These are phyloP conservation scores for Yamadazyma membranifaciens DNA, from an alignment of 1,139 yeast species.

Conservation along the genomic window DNA sequence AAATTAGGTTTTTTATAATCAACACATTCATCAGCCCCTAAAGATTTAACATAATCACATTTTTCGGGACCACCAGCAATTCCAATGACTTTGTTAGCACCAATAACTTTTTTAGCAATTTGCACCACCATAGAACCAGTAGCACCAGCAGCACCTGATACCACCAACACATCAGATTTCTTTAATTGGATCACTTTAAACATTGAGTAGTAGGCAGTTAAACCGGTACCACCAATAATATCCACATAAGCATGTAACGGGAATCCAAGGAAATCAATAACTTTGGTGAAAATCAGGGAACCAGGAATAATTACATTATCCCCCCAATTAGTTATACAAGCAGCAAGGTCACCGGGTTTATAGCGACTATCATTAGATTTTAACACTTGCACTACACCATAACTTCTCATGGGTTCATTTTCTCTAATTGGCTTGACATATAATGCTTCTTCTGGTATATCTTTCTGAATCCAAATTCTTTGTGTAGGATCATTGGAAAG, in stretches of 20 bases:
- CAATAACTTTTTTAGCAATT: conserved; percentile 52
- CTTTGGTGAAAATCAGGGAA: conserved; percentile 19
- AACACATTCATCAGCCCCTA: conserved; percentile 55
- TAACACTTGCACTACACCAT: conserved; percentile 49
- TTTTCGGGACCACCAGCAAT: conserved; percentile 65
- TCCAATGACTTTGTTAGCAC: conserved; percentile 59
- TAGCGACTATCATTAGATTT: conserved; percentile 40
- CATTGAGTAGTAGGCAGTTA: conserved; percentile 66
- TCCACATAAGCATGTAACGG: conserved; percentile 28
- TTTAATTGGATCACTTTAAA: conserved; percentile 41
- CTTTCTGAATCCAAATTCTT: conserved; percentile 56
- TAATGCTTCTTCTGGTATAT: conserved; percentile 36
- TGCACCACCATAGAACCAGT: conserved; percentile 65
- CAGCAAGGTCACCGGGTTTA: conserved; percentile 42
- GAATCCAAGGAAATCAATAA: conserved; percentile 23
- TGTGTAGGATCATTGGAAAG: conserved; percentile 69
- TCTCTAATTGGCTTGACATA: conserved; percentile 47
- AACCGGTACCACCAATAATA: conserved; percentile 51
- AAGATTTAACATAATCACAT: conserved; percentile 50
- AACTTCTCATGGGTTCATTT: conserved; percentile 49
- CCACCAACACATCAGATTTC: conserved; percentile 34
- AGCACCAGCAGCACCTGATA: conserved; percentile 71
- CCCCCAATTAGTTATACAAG: conserved; percentile 28
- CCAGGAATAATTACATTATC: conserved; percentile 26
- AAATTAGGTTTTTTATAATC: conserved; percentile 52